Conservation (phyloP, 2,329 filamentous ascomycete genomes). For the Cladosporium sp. region DNA sequence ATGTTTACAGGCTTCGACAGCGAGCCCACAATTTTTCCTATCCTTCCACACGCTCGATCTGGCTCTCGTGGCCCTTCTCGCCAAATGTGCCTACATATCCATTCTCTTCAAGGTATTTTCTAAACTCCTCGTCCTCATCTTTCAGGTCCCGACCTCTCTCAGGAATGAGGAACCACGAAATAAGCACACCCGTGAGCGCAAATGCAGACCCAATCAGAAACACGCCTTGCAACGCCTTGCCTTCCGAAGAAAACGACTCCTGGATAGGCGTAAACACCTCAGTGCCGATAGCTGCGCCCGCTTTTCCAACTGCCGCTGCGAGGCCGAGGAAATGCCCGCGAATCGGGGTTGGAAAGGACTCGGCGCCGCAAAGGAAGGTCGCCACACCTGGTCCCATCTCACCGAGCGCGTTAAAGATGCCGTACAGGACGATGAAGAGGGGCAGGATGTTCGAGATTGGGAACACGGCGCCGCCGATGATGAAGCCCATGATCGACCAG, state of each 20-base stretch:
- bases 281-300: slow-evolving; percentile 73
- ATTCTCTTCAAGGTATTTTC: slow-evolving; percentile 39
- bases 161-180: slow-evolving; percentile 43
- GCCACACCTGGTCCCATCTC: slow-evolving; percentile 71
- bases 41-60: background rate
- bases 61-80: background rate
- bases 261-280: slow-evolving; percentile 58
- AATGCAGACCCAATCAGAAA: slow-evolving; percentile 49
- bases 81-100: slow-evolving; percentile 25
- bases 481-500: slow-evolving; percentile 46
- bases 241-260: slow-evolving; percentile 16
- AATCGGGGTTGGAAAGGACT: slow-evolving; percentile 78
- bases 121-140: slow-evolving; percentile 41
- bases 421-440: slow-evolving; percentile 64
- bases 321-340: slow-evolving; percentile 65
- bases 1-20: no score
- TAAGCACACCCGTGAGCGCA: slow-evolving; percentile 40
- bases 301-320: slow-evolving; percentile 65
- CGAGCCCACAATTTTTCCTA: no score
- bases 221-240: slow-evolving; percentile 43
- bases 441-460: slow-evolving; percentile 52
- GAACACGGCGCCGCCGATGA: slow-evolving; percentile 74
- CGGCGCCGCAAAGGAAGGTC: slow-evolving; percentile 76
- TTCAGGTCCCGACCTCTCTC: slow-evolving; percentile 39
- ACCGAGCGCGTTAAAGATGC: slow-evolving; percentile 66